Evolutionary conservation across 805 yeast species (phyloP), one percentile per base, ranked within the genome.

Genomic region (Yamadazyma sp.): DNA sequence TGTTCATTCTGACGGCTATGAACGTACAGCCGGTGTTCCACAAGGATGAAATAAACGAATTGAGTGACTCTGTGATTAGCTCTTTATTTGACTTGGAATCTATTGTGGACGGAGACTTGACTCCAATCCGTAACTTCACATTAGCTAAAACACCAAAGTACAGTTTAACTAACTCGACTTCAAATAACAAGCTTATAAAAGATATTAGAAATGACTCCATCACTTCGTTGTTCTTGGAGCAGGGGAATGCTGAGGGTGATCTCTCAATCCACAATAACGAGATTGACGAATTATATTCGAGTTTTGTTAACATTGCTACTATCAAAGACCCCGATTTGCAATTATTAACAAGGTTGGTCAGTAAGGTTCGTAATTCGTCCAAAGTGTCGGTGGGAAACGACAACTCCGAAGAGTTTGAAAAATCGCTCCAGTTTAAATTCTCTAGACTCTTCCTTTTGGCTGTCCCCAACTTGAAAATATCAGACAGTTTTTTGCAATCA

Each of bases 11-110:
- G 20, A 84, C 96, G 0, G 96, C 96, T 0, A 95, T 93, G 10
- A 88, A 87, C 44, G 96, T 93, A 5, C 99, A 93, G 60, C 98
- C 99, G 0, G 95, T 91, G 9, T 93, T 93, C 64, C 95, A 93
- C 54, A 78, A 95, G 45, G 83, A 84, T 46, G 91, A 86, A 51
- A 84, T 91, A 35, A 83, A 93, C 30, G 81, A 80, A 47, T 70
- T 93, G 50, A 84, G 89, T 55, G 99, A 93, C 57, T 63, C 80
- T 35, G 81, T 80, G 16, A 80, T 82, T 1, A 77, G 70, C 44
- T 73, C 78, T 9, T 59, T 87, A 28, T 70, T 87, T 59, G 95
- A 88, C 50, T 64, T 87, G 22, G 95, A 88, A 57, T 82, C 67
- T 2, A 62, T 67, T 14, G 57, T 69, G 60, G 75, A 69, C 41